phyloP scores from a whole-genome alignment of 306 rosid species.

The Malus asiatica region DNA sequence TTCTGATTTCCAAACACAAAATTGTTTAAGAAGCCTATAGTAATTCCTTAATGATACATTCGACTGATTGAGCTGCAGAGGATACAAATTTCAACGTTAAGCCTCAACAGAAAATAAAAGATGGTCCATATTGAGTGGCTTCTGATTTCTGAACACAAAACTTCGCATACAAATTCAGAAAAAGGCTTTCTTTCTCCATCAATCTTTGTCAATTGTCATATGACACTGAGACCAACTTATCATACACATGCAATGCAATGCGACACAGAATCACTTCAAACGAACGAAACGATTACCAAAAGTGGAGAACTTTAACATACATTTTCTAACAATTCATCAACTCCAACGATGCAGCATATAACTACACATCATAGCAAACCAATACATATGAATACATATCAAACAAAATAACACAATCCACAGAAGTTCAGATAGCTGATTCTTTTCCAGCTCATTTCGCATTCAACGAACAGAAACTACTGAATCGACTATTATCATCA shows the following conservation, averaged over 20 bases:
- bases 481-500: slow-evolving; percentile 14
- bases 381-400: background rate
- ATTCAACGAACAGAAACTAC: background rate
- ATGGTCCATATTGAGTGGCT: background rate
- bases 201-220: background rate
- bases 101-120: background rate
- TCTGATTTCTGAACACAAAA: background rate
- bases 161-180: background rate
- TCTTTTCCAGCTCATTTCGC: background rate
- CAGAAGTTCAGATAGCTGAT: background rate
- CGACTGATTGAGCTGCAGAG: background rate
- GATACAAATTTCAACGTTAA: background rate
- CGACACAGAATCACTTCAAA: background rate
- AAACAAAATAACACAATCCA: background rate
- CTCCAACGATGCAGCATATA: background rate
- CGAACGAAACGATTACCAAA: background rate
- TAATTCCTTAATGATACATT: background rate
- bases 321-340: background rate
- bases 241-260: background rate
- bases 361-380: background rate
- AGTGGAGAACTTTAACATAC: background rate
- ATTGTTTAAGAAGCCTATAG: background rate
- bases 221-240: background rate
- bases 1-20: background rate
- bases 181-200: background rate